Base-by-base conservation (phyloP, 73 alveolate species). In the Effrenium voratum region DNA sequence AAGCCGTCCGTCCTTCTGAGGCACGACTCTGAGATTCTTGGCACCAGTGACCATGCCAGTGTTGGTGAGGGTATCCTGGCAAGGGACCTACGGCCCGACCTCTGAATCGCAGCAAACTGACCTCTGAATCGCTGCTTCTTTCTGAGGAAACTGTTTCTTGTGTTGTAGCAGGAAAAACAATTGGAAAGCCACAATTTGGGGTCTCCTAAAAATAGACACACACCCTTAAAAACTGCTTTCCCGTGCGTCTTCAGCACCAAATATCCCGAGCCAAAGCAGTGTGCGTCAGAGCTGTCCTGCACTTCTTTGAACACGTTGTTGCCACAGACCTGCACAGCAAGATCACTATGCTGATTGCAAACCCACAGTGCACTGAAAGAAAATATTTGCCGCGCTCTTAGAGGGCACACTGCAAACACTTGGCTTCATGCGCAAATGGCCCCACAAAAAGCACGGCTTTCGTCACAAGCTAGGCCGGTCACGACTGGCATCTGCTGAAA, bases 41-140 rank as follows among this genome's bases (percentile, higher is more conserved):
- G 97, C 88, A 24, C 97, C 97, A 26, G 97, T 90, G 77, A 87
- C 73, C 73, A 90, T 79, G 57, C 97, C 97, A 19, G 97, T 90
- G 55, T 68, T 40, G 2, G 88, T 57, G 57, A 90, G 49, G 76
- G 97, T 55, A 19, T 90, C 97, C 97, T 87, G 85, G n/a, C 30
- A 13, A n/a, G n/a, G n/a, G n/a, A n/a, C n/a, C n/a, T n/a, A n/a
- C n/a, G n/a, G n/a, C n/a, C n/a, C n/a, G n/a, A n/a, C n/a, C n/a
- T n/a, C n/a, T n/a, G n/a, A n/a, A n/a, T n/a, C n/a, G n/a, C n/a
- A n/a, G n/a, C n/a, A n/a, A n/a, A n/a, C n/a, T n/a, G n/a, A n/a
- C n/a, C n/a, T n/a, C n/a, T n/a, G n/a, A n/a, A n/a, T n/a, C n/a
- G n/a, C n/a, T n/a, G n/a, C n/a, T n/a, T n/a, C n/a, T n/a, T n/a